phyloP scores from a whole-genome alignment of 768 basidiomycete species.

The Suillus decipiens region DNA sequence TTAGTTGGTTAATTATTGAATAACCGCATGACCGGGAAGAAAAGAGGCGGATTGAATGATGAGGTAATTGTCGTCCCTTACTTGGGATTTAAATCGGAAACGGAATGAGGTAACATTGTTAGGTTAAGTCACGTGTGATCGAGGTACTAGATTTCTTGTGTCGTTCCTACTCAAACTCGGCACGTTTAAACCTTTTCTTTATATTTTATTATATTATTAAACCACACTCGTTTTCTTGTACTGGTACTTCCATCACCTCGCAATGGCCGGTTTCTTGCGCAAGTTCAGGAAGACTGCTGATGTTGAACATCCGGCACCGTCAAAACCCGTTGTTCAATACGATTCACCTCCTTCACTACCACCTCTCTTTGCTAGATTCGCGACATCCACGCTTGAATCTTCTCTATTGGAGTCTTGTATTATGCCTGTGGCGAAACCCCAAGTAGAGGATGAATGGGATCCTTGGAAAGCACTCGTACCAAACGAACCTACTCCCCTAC shows the following conservation, averaged over 20 bases:
- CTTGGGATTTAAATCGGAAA: no score
- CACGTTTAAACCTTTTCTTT: neutral
- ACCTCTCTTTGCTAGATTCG: slow-evolving; percentile 45
- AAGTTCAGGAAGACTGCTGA: slow-evolving; percentile 36
- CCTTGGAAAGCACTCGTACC: slow-evolving; percentile 21
- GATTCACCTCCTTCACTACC: slow-evolving; percentile 34
- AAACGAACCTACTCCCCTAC: no score
- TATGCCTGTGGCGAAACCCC: neutral
- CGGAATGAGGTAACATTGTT: no score
- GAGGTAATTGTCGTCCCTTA: no score
- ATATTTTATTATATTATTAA: neutral
- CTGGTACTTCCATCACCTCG: slow-evolving; percentile 13
- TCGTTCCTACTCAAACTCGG: neutral
- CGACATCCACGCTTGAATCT: slow-evolving; percentile 32
- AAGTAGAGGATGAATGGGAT: slow-evolving; percentile 23
- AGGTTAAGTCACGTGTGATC: neutral
- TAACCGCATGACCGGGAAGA: no score
- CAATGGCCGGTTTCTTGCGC: slow-evolving; percentile 61
- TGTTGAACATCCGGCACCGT: slow-evolving; percentile 11
- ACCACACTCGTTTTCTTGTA: slow-evolving; percentile 4
- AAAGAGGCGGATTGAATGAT: no score
- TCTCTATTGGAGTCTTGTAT: slow-evolving; percentile 11
- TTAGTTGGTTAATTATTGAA: no score
- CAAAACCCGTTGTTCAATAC: slow-evolving; percentile 1
- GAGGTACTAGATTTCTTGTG: neutral